These are phyloP conservation scores for Xylariaceae sp. DNA, from an alignment of 2,329 filamentous ascomycete species.

Conservation along the genomic window DNA sequence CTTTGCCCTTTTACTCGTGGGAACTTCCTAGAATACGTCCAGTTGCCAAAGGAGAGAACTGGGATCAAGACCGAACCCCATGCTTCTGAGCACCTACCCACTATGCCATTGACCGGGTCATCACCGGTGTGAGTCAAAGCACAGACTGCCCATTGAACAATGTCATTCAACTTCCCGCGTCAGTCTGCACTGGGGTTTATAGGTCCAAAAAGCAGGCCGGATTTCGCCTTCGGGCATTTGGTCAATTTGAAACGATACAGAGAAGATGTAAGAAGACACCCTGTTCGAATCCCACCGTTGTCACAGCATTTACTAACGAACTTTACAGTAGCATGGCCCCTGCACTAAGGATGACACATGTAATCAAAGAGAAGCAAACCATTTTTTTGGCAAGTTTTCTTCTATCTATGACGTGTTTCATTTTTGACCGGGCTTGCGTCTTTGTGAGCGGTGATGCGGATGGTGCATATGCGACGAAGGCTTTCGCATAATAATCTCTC, in stretches of 20 bases:
- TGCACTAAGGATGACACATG: constrained; percentile 92
- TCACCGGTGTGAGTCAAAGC: neutral
- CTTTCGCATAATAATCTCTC: too few species aligned
- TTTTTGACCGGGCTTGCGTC: too few species aligned
- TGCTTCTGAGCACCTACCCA: neutral
- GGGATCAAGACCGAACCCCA: neutral
- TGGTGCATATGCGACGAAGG: too few species aligned
- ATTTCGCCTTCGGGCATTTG: neutral
- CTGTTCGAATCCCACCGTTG: neutral
- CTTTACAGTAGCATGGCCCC: constrained; percentile 62
- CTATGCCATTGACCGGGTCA: neutral
- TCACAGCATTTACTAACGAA: neutral
- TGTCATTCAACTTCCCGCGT: neutral
- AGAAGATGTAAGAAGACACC: neutral
- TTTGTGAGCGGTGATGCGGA: too few species aligned
- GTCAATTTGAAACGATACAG: constrained; percentile 26
- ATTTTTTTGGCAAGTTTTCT: constrained; percentile 53
- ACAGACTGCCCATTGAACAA: neutral
- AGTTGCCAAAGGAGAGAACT: too few species aligned
- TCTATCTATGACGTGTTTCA: too few species aligned
- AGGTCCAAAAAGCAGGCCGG: neutral
- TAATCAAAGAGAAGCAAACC: constrained; percentile 72
- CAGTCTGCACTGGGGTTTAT: neutral
- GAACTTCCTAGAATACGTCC: neutral
- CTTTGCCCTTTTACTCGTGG: neutral